phyloP scores from a whole-genome alignment of 805 yeast genomes.

The Blastobotrys robertii region DNA sequence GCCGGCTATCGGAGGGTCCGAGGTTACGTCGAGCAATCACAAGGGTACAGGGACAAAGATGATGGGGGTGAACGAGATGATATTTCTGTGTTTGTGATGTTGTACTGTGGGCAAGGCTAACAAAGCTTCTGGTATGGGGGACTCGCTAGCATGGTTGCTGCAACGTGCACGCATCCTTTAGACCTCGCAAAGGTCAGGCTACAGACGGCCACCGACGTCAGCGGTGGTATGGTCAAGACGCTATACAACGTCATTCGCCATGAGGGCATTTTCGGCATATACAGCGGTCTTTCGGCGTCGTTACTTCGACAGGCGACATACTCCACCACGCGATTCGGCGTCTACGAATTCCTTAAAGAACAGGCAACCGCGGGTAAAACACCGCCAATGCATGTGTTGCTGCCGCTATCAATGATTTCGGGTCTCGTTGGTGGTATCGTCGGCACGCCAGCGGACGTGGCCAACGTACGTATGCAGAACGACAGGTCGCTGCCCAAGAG shows the following conservation, averaged over 20 bases:
- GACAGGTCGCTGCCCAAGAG: constrained; percentile 59
- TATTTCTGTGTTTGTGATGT: too few species aligned
- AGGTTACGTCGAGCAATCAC: too few species aligned
- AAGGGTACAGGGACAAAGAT: too few species aligned
- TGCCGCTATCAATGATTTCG: constrained; percentile 76
- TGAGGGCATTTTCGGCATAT: constrained; percentile 58
- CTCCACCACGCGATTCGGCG: constrained; percentile 77
- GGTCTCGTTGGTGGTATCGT: constrained; percentile 79
- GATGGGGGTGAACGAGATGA: too few species aligned
- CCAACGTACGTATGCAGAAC: constrained; percentile 85
- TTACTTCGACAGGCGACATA: constrained; percentile 79
- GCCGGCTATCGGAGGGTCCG: too few species aligned
- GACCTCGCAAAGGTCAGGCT: constrained; percentile 81
- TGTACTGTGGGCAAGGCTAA: too few species aligned
- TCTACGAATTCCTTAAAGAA: constrained; percentile 70
- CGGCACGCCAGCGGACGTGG: constrained; percentile 84
- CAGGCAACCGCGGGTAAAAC: constrained; percentile 28
- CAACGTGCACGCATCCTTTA: constrained; percentile 53
- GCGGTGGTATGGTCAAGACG: constrained; percentile 54
- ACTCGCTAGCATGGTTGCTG: constrained; percentile 32
- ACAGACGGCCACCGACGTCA: constrained; percentile 65
- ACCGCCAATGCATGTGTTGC: constrained; percentile 48
- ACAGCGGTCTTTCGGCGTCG: constrained; percentile 76
- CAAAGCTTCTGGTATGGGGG: constrained; percentile 37
- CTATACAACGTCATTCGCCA: constrained; percentile 45